Conservation (phyloP, 2,329 filamentous ascomycete genomes). For the Paracoccidioides brasiliensis region DNA sequence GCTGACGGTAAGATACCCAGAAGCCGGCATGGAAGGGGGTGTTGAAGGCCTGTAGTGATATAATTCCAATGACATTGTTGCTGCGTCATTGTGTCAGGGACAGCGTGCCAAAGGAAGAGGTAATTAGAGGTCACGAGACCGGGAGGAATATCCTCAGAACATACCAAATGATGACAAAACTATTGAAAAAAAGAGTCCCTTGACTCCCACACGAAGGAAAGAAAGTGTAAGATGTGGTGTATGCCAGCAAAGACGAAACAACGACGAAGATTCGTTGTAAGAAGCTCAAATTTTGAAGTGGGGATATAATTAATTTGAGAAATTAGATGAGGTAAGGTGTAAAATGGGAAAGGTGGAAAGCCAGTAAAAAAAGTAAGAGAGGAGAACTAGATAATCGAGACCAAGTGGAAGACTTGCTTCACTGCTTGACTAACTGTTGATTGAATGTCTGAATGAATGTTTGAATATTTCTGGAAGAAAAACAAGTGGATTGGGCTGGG, state of each 20-base stretch:
- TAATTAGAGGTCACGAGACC: too few species aligned
- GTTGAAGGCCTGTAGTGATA: slow-evolving; percentile 34
- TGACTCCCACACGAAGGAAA: slow-evolving; percentile 1
- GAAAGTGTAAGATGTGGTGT: neutral
- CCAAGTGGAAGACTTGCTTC: slow-evolving; percentile 4
- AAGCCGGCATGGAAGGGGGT: slow-evolving; percentile 25
- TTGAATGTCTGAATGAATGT: slow-evolving; percentile 7
- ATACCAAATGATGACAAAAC: slow-evolving; percentile 1
- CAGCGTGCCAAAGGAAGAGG: neutral
- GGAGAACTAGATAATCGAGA: neutral
- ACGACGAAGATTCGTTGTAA: slow-evolving; percentile 7
- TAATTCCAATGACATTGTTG: slow-evolving; percentile 30
- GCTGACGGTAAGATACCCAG: slow-evolving; percentile 21
- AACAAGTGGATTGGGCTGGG: slow-evolving; percentile 13
- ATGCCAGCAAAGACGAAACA: slow-evolving; percentile 9
- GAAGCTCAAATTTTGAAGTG: slow-evolving; percentile 4
- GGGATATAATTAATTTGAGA: neutral
- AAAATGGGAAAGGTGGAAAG: neutral
- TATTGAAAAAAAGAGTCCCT: slow-evolving; percentile 1
- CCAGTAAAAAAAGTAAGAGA: slow-evolving; percentile 1
- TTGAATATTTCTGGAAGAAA: slow-evolving; percentile 2
- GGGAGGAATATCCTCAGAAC: neutral
- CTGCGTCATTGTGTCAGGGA: slow-evolving; percentile 4
- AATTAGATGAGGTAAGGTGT: neutral
- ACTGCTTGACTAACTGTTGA: slow-evolving; percentile 13